A percentile compares a stretch with the other conserved stretches of the same genome.
phyloP scores from a whole-genome alignment of 345 rosid species.

The Laguncularia racemosa region DNA sequence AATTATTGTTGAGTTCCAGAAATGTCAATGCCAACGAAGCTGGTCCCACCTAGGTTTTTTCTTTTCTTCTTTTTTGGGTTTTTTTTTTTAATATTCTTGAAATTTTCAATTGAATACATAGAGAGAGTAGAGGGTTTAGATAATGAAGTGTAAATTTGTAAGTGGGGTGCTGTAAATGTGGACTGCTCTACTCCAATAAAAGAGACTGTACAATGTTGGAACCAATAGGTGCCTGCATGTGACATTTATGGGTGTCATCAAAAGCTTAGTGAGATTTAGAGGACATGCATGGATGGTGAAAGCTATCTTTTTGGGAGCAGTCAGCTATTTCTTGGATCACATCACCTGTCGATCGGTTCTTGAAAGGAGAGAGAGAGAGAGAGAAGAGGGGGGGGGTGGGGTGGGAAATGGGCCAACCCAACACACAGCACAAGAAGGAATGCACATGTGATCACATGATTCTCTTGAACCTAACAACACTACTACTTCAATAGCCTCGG shows the following conservation, averaged over 20 bases:
- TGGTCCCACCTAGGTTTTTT: conserved; percentile 7
- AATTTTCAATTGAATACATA: too few species aligned
- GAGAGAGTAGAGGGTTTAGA: too few species aligned
- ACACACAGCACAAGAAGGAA: not conserved
- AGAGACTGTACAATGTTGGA: not conserved
- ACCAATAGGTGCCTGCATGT: conserved; percentile 14
- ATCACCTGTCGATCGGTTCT: conserved; percentile 11
- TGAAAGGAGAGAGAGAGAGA: not conserved
- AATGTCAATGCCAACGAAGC: conserved; percentile 46
- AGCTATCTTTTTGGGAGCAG: too few species aligned
- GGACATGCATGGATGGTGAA: conserved; percentile 1
- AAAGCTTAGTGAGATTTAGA: not conserved
- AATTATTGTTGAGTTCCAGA: conserved; percentile 20
- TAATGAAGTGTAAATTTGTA: too few species aligned
- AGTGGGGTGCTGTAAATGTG: too few species aligned
- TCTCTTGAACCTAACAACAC: conserved; percentile 25
- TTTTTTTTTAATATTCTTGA: too few species aligned
- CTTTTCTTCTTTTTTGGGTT: too few species aligned
- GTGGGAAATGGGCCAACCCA: too few species aligned
- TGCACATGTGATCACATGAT: conserved; percentile 51
- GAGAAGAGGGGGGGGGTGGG: too few species aligned
- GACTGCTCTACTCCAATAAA: too few species aligned
- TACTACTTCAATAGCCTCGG: conserved; percentile 6
- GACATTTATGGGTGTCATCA: conserved; percentile 5
- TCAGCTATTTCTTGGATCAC: too few species aligned